Evolutionary conservation across 805 yeast genomes (phyloP).

Genomic region (Saccharomycopsis selenospora): DNA sequence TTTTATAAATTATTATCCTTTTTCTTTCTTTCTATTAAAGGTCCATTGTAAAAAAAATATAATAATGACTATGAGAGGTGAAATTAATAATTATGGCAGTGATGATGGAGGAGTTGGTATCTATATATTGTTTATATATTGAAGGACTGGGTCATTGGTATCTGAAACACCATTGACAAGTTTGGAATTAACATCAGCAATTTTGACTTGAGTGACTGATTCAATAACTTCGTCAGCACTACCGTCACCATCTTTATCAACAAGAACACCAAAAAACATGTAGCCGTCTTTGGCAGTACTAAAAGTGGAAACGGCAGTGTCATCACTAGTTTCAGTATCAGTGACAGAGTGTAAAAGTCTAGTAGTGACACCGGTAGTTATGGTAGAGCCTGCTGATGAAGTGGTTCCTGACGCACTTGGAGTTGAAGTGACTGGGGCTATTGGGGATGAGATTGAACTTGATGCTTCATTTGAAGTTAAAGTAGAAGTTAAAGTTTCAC

Average conservation of each 20-base stretch:
- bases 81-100: too few species aligned
- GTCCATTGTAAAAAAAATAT: too few species aligned
- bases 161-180: constrained; percentile 69
- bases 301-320: neutral
- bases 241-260: constrained; percentile 87
- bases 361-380: neutral
- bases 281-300: neutral
- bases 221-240: constrained; percentile 80
- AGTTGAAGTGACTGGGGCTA: neutral
- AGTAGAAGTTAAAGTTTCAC: neutral
- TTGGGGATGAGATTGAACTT: neutral
- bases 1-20: too few species aligned
- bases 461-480: neutral
- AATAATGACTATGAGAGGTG: too few species aligned
- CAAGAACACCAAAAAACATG: constrained; percentile 29
- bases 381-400: neutral
- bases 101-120: too few species aligned
- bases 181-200: constrained; percentile 23
- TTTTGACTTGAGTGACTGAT: constrained; percentile 52
- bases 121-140: too few species aligned
- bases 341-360: neutral
- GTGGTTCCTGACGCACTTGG: neutral
- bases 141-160: constrained; percentile 5
- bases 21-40: too few species aligned
- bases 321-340: neutral